Evolutionary conservation across 352 stramenopile species (phyloP).

Genomic region (Peronospora farinosa): DNA sequence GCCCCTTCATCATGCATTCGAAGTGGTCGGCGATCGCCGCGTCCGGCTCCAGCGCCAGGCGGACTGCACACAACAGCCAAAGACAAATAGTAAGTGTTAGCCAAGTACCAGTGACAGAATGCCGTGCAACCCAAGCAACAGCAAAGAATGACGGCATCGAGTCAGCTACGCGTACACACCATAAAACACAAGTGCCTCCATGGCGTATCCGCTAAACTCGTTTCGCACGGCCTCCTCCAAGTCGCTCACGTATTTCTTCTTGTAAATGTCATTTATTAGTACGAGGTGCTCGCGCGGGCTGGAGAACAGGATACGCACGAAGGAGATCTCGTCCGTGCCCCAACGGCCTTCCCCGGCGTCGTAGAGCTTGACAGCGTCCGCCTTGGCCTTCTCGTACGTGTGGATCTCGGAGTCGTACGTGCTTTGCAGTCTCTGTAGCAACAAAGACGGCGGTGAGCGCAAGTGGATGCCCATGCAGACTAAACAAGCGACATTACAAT

Average conservation of each 20-base stretch:
- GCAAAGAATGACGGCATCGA: background rate
- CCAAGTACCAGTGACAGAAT: background rate
- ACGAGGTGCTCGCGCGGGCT: conserved; percentile 53
- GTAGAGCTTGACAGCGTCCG: conserved; percentile 57
- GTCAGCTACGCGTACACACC: conserved; percentile 24
- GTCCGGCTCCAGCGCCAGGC: conserved; percentile 46
- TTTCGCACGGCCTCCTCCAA: conserved; percentile 47
- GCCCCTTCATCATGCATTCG: conserved; percentile 51
- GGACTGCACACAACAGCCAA: conserved; percentile 28
- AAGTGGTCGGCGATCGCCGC: conserved; percentile 44
- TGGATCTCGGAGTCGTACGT: conserved; percentile 48
- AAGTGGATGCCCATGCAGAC: background rate
- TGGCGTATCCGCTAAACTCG: conserved; percentile 62
- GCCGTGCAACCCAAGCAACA: too few species aligned
- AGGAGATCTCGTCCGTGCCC: conserved; percentile 67
- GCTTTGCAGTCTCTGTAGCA: conserved; percentile 26
- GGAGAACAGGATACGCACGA: conserved; percentile 53
- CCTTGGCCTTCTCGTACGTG: conserved; percentile 47
- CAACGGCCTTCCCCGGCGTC: conserved; percentile 64
- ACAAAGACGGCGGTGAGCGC: conserved; percentile 1
- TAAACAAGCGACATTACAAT: background rate
- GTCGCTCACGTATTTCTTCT: conserved; percentile 59
- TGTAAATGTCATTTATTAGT: conserved; percentile 58
- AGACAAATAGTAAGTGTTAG: conserved; percentile 6
- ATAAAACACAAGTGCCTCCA: conserved; percentile 56